A percentile compares a stretch with the other conserved stretches of the same genome.
These are phyloP conservation scores for Mucor circinelloides DNA, from an alignment of 371 early-diverging fungal genomes.

Conservation along the genomic window DNA sequence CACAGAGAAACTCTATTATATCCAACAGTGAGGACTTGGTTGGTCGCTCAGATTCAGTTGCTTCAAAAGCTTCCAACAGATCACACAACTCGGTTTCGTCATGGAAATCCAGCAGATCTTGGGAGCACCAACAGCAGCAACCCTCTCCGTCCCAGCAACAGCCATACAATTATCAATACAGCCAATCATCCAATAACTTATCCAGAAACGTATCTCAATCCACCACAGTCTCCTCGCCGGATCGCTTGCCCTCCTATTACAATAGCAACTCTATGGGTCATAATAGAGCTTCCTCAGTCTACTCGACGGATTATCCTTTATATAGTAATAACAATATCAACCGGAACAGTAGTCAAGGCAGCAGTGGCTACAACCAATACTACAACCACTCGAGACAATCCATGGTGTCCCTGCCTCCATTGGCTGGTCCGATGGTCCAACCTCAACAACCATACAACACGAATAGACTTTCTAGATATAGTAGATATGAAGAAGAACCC, in stretches of 20 bases:
- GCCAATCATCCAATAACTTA: constrained; percentile 28
- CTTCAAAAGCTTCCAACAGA: constrained; percentile 13
- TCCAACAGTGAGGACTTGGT: constrained; percentile 13
- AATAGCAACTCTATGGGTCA: not conserved
- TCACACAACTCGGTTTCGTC: constrained; percentile 38
- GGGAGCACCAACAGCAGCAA: constrained; percentile 6
- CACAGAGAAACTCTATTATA: constrained; percentile 1
- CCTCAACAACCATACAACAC: not conserved
- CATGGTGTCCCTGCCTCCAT: constrained; percentile 4
- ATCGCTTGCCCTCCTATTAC: constrained; percentile 16
- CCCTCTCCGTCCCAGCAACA: not conserved
- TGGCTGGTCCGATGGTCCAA: not conserved
- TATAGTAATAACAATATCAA: not conserved
- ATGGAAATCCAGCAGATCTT: constrained; percentile 32
- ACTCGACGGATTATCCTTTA: not conserved
- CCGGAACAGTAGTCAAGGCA: not conserved
- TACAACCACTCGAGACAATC: not conserved
- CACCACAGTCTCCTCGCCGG: constrained; percentile 26
- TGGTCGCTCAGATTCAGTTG: constrained; percentile 34
- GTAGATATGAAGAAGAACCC: not conserved
- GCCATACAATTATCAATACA: constrained; percentile 1
- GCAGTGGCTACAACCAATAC: not conserved
- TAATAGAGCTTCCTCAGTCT: not conserved
- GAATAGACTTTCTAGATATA: constrained; percentile 6
- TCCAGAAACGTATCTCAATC: constrained; percentile 30